These are phyloP conservation scores for Helichrysum umbraculigerum DNA, from an alignment of 129 eudicot genomes.

Conservation along the genomic window DNA sequence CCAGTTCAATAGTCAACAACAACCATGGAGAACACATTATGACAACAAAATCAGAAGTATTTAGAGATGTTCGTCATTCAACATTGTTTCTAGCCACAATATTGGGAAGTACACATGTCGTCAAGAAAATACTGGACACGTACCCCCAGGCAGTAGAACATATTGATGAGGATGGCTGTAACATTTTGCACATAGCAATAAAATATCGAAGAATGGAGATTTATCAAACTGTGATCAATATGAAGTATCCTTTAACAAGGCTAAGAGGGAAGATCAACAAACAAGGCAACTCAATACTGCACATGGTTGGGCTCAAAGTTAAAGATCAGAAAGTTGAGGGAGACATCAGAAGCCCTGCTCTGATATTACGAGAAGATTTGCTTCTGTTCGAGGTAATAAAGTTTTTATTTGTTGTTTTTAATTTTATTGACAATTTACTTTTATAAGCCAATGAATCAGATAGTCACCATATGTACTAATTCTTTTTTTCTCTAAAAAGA, in stretches of 20 bases:
- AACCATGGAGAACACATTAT: not conserved
- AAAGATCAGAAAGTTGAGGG: not conserved
- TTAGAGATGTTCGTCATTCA: not conserved
- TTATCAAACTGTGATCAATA: conserved; percentile 18
- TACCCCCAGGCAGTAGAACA: conserved; percentile 41
- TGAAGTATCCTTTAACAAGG: conserved; percentile 29
- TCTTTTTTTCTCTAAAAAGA: no score
- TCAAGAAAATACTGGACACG: conserved; percentile 14
- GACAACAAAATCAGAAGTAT: not conserved
- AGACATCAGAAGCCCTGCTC: conserved; percentile 31
- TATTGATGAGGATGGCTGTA: conserved; percentile 26
- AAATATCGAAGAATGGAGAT: conserved; percentile 25
- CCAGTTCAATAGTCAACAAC: not conserved
- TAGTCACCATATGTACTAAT: no score
- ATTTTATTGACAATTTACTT: no score
- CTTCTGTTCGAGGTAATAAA: conserved; percentile 32
- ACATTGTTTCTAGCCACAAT: conserved; percentile 26
- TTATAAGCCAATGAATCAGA: no score
- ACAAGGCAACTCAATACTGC: conserved; percentile 29
- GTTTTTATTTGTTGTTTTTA: no score
- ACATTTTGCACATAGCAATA: conserved; percentile 35
- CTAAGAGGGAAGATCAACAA: conserved; percentile 32
- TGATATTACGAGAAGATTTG: conserved; percentile 26
- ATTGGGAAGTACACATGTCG: conserved; percentile 22
- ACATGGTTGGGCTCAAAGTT: conserved; percentile 30